These are phyloP conservation scores for Trypanosoma melophagium DNA, from an alignment of 208 protist species.

Conservation along the genomic window DNA sequence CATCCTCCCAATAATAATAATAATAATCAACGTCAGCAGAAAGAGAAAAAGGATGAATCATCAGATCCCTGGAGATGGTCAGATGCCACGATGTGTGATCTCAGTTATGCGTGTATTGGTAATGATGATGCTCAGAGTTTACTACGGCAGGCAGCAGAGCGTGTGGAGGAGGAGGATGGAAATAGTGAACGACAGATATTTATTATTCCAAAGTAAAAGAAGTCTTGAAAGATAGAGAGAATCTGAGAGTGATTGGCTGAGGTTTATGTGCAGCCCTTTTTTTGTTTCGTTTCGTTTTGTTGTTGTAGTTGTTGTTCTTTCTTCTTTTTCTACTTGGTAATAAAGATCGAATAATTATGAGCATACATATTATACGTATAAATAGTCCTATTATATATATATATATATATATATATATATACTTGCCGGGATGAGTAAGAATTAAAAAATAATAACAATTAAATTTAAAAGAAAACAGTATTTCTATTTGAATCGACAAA, in stretches of 20 bases:
- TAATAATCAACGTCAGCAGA: slow-evolving; percentile 3
- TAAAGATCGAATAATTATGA: no score
- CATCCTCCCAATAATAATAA: not conserved
- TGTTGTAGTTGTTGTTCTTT: no score
- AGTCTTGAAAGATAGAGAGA: no score
- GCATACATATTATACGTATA: no score
- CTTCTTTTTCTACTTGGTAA: no score
- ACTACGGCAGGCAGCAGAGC: slow-evolving; percentile 69
- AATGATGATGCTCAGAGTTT: slow-evolving; percentile 67
- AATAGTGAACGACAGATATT: slow-evolving; percentile 35
- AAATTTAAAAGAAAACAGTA: slow-evolving; percentile 17
- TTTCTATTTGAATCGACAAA: no score
- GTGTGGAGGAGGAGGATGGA: slow-evolving; percentile 67
- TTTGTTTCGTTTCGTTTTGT: no score
- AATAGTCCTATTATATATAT: no score
- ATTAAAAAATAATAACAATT: slow-evolving; percentile 5
- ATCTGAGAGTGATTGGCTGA: no score
- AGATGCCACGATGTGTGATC: slow-evolving; percentile 59
- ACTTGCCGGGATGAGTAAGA: slow-evolving; percentile 5
- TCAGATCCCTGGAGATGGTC: no score
- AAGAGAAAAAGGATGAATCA: no score
- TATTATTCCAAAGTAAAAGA: slow-evolving; percentile 26
- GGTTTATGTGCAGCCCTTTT: no score
- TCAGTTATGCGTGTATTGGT: slow-evolving; percentile 74
- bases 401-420: slow-evolving; percentile 7